Percentiles rank a stretch among this genome's conserved stretches.
Evolutionary conservation across 2,329 filamentous ascomycete species (phyloP).

Genomic region (Pseudocercospora crystallina): DNA sequence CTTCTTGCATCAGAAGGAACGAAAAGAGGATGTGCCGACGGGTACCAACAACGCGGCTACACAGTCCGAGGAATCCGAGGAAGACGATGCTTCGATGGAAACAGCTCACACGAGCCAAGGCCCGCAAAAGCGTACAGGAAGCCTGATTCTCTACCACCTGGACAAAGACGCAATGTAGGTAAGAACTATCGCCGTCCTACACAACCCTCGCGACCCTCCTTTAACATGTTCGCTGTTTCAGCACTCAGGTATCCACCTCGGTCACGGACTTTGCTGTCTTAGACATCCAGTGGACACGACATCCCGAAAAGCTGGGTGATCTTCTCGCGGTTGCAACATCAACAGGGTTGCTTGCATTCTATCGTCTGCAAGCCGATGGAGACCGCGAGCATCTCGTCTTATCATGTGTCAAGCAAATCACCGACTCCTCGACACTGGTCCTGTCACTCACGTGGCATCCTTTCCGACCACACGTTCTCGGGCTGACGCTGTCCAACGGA

Average conservation of each 20-base stretch:
- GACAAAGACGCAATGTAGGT: constrained; percentile 56
- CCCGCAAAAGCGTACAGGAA: constrained; percentile 61
- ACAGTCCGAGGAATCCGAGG: not conserved
- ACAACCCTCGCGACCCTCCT: too few relatives aligned
- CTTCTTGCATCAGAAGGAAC: constrained; percentile 58
- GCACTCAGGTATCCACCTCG: constrained; percentile 20
- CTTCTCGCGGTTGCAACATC: constrained; percentile 76
- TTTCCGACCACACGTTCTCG: constrained; percentile 54
- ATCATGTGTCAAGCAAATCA: constrained; percentile 39
- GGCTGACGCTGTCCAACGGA: constrained; percentile 70
- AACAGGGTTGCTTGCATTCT: constrained; percentile 68
- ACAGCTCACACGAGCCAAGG: not conserved
- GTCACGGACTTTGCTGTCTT: constrained; percentile 52
- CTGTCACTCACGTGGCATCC: constrained; percentile 76
- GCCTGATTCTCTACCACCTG: constrained; percentile 66
- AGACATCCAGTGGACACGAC: constrained; percentile 77
- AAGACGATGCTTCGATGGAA: constrained; percentile 14
- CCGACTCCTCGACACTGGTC: constrained; percentile 62
- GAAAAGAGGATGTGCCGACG: constrained; percentile 1
- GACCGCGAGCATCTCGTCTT: constrained; percentile 38
- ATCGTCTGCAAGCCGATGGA: constrained; percentile 44
- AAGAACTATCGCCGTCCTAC: constrained; percentile 2
- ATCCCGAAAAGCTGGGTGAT: constrained; percentile 33
- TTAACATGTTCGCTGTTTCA: constrained; percentile 1
- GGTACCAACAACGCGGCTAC: too few relatives aligned